Base-by-base conservation (phyloP, 2,329 filamentous ascomycete genomes). In the Colletotrichum tanaceti region DNA sequence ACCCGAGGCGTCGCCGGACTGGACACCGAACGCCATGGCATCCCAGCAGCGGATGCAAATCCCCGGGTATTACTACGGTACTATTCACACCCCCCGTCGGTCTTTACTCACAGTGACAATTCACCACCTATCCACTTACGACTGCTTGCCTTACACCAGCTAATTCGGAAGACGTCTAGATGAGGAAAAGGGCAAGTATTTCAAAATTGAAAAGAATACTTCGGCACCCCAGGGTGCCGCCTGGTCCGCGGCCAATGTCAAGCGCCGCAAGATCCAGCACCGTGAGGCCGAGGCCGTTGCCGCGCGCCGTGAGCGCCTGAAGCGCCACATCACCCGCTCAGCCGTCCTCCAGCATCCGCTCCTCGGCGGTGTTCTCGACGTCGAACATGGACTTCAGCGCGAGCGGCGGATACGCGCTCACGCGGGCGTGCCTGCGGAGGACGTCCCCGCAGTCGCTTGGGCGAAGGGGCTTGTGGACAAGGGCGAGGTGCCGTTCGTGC, bases 141-240 rank as follows among this genome's bases (percentile, higher is more conserved):
- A 3, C 24, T 22, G 16, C 39, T 55, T 38, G 16, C 38, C 22
- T 35, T 16, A 13, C 22, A 28, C 6, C 35, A 18, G 38, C 58
- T 61, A 22, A 61, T 22, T 49, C 4, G 49, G 39, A 32, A 20
- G 47, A 49, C 53, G 16, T 24, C 14, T 61, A 89, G 87, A 89
- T 69, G 59, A 77, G 16, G 83, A 84, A 50, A 91, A 88, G 76
- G 85, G 84, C 44, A 90, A 87, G 71, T 93, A 92, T 74, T 93
- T 92, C 78, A 90, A 88, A 73, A 86, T 92, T 58, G 87, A 91
- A 74, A 85, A 83, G 53, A 82, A 86, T 46, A 82, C 85, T 63
- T 83, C 82, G 18, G 87, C 87, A 0, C 83, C 87, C 0, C 71
- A 79, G 1, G 78, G 76, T 9, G 81, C 85, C 0, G 78, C 82